A percentile compares a stretch with the other conserved stretches of the same genome.
These are phyloP conservation scores for Ramaria sp. DNA, from an alignment of 768 basidiomycete genomes.

Conservation along the genomic window DNA sequence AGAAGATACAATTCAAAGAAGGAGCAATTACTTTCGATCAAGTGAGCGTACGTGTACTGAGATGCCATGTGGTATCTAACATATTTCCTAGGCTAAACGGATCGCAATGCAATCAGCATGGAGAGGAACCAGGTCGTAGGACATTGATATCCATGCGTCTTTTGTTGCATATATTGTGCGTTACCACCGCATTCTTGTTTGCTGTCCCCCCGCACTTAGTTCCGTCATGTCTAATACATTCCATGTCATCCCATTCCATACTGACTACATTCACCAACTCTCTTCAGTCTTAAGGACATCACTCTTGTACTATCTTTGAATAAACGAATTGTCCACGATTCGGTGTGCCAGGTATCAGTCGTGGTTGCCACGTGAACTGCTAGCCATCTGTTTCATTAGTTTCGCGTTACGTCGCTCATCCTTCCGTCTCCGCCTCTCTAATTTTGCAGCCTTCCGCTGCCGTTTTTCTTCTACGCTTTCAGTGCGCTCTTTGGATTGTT, in stretches of 20 bases:
- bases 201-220: not conserved
- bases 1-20: constrained; percentile 65
- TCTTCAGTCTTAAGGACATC: not conserved
- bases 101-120: constrained; percentile 88
- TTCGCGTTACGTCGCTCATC: not conserved
- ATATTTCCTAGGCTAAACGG: constrained; percentile 48
- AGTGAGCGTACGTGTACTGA: constrained; percentile 31
- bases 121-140: constrained; percentile 52
- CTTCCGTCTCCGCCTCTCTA: not conserved
- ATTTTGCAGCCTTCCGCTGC: not conserved
- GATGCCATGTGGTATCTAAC: not conserved
- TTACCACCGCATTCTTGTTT: not conserved
- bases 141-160: not conserved
- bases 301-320: not conserved
- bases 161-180: not conserved
- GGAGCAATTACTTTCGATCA: constrained; percentile 90
- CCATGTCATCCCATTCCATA: not conserved
- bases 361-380: not conserved
- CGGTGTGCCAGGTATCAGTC: not conserved
- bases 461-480: not conserved
- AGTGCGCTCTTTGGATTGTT: not conserved
- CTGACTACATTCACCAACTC: not conserved
- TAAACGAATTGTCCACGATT: not conserved
- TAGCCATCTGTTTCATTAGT: not conserved
- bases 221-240: not conserved